These are phyloP conservation scores for Diplodia mutila DNA, from an alignment of 2,329 filamentous ascomycete species.

Conservation along the genomic window DNA sequence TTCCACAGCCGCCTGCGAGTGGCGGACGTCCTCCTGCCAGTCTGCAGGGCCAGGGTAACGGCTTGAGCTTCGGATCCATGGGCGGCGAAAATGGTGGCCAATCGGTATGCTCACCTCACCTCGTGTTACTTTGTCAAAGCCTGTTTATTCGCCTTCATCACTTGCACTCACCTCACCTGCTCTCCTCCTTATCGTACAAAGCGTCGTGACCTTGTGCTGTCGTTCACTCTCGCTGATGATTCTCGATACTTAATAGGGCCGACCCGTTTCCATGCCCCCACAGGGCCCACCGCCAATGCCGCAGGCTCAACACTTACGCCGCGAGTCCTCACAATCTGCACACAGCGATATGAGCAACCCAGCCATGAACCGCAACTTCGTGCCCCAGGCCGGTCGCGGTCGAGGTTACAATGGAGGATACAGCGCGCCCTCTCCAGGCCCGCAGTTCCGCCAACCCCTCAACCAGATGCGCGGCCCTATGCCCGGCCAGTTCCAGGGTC, in stretches of 20 bases:
- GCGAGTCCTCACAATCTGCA: constrained; percentile 82
- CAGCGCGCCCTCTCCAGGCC: constrained; percentile 53
- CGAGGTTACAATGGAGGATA: constrained; percentile 57
- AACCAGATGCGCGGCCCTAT: constrained; percentile 58
- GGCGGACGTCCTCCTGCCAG: constrained; percentile 80
- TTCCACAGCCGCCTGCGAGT: constrained; percentile 84
- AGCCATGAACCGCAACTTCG: constrained; percentile 44
- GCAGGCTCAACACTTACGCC: constrained; percentile 77
- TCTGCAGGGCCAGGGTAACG: constrained; percentile 70
- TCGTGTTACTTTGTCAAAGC: not conserved
- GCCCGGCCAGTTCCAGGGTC: constrained; percentile 55
- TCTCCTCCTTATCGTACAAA: not conserved
- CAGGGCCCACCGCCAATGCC: constrained; percentile 44
- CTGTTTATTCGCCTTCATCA: not conserved
- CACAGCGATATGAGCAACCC: constrained; percentile 73
- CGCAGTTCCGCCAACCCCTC: constrained; percentile 55
- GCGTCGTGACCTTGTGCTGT: not conserved
- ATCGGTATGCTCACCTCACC: constrained; percentile 62
- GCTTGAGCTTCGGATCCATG: constrained; percentile 81
- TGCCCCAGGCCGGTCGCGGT: constrained; percentile 51
- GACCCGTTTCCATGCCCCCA: constrained; percentile 65
- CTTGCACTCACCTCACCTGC: not conserved
- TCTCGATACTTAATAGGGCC: constrained; percentile 60
- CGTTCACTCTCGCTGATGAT: constrained; percentile 18
- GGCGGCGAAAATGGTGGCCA: constrained; percentile 69